Conservation (phyloP, 2,329 filamentous ascomycete species). For the Fusarium humuli region DNA sequence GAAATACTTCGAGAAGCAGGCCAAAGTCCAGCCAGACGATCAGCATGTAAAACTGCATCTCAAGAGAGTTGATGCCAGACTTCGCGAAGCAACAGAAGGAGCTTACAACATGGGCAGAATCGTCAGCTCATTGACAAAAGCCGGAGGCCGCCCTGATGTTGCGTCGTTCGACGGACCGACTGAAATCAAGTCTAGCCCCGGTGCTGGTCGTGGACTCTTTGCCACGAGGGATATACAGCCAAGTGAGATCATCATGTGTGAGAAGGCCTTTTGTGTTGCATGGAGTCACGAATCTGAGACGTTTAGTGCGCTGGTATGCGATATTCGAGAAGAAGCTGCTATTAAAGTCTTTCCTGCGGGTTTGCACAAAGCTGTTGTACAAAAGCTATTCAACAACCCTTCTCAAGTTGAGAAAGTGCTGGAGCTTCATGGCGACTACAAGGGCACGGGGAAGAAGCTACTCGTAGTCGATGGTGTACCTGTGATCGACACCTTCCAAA, state of each 20-base stretch:
- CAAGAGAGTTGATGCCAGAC: conserved; percentile 32
- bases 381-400: conserved; percentile 46
- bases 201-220: conserved; percentile 54
- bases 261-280: conserved; percentile 50
- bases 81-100: conserved; percentile 43
- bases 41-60: conserved; percentile 37
- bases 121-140: conserved; percentile 37
- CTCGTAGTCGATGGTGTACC: conserved; percentile 45
- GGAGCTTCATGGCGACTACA: conserved; percentile 46
- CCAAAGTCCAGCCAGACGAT: conserved; percentile 41
- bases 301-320: conserved; percentile 49
- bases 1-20: conserved; percentile 41
- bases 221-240: conserved; percentile 47
- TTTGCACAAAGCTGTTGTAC: conserved; percentile 46
- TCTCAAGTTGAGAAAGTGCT: conserved; percentile 41
- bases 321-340: conserved; percentile 42
- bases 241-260: conserved; percentile 51
- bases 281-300: conserved; percentile 49
- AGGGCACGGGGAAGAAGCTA: conserved; percentile 33
- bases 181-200: conserved; percentile 43
- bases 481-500: conserved; percentile 48
- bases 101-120: conserved; percentile 43
- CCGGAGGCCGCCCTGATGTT: conserved; percentile 47
- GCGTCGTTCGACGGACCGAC: conserved; percentile 47
- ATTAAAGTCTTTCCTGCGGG: conserved; percentile 50